These are phyloP conservation scores for Dictyostelium brefeldianum DNA, from an alignment of 78 protist species.

Conservation along the genomic window DNA sequence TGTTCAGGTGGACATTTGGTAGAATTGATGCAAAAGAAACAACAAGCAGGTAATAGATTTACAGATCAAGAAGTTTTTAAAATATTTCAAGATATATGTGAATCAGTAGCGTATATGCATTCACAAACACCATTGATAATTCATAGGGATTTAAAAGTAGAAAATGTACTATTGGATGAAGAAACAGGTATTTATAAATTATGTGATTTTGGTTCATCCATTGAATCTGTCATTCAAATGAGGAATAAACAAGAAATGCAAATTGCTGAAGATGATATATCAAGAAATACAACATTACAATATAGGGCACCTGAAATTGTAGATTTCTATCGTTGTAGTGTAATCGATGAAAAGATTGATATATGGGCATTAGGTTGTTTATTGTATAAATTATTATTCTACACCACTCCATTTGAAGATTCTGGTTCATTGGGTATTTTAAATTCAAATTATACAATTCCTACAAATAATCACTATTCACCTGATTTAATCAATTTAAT, in stretches of 20 bases:
- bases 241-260: slow-evolving; percentile 62
- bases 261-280: slow-evolving; percentile 77
- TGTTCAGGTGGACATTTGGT: slow-evolving; percentile 81
- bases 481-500: slow-evolving; percentile 25
- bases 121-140: slow-evolving; percentile 51
- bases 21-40: slow-evolving; percentile 45
- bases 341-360: slow-evolving; percentile 85
- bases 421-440: slow-evolving; percentile 66
- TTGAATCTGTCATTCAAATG: slow-evolving; percentile 9
- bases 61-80: slow-evolving; percentile 68
- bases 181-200: slow-evolving; percentile 63
- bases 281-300: slow-evolving; percentile 80
- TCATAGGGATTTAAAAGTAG: slow-evolving; percentile 88
- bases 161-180: slow-evolving; percentile 80
- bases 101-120: slow-evolving; percentile 70
- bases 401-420: slow-evolving; percentile 71
- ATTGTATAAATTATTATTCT: slow-evolving; percentile 79
- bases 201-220: slow-evolving; percentile 88
- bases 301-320: slow-evolving; percentile 91
- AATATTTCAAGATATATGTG: slow-evolving; percentile 69
- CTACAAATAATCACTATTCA: slow-evolving; percentile 17
- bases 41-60: not conserved
- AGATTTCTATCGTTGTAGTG: slow-evolving; percentile 83
- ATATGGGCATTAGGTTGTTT: slow-evolving; percentile 91
- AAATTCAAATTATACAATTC: slow-evolving; percentile 55